phyloP scores from a whole-genome alignment of 1,284 basidiomycete species.

The Pseudozyma flocculosa region DNA sequence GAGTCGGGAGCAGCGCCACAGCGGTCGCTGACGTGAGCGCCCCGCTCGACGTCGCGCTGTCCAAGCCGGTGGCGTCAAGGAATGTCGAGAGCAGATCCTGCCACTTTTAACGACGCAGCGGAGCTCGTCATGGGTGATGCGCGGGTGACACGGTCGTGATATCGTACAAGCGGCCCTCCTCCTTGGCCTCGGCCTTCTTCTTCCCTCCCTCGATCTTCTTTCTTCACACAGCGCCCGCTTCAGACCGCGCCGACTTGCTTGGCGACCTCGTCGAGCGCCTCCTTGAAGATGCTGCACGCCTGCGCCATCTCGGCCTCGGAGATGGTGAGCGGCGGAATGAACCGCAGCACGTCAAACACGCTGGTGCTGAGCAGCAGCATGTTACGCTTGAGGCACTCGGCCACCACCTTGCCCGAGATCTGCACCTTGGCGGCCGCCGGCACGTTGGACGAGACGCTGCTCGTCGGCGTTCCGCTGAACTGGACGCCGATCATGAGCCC shows the following conservation, averaged over 20 bases:
- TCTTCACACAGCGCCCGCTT: too few species aligned
- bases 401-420: conserved; percentile 40
- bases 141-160: too few species aligned
- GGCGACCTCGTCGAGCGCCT: conserved; percentile 29
- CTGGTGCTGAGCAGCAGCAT: conserved; percentile 54
- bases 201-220: too few species aligned
- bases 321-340: conserved; percentile 53
- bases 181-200: too few species aligned
- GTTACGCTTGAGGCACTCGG: conserved; percentile 41
- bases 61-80: too few species aligned
- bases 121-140: too few species aligned
- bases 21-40: too few species aligned
- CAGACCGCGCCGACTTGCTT: conserved; percentile 10
- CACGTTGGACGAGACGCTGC: conserved; percentile 10
- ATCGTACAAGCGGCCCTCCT: too few species aligned
- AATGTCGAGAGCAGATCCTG: too few species aligned
- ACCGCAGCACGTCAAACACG: conserved; percentile 50
- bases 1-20: too few species aligned
- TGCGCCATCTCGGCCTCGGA: conserved; percentile 39
- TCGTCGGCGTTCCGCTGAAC: conserved; percentile 21
- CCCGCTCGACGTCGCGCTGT: too few species aligned
- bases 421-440: conserved; percentile 16
- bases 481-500: conserved; percentile 56
- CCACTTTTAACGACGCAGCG: too few species aligned
- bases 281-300: conserved; percentile 46